Conservation (phyloP, 1,139 yeast genomes). For the Schizosaccharomyces versatilis region DNA sequence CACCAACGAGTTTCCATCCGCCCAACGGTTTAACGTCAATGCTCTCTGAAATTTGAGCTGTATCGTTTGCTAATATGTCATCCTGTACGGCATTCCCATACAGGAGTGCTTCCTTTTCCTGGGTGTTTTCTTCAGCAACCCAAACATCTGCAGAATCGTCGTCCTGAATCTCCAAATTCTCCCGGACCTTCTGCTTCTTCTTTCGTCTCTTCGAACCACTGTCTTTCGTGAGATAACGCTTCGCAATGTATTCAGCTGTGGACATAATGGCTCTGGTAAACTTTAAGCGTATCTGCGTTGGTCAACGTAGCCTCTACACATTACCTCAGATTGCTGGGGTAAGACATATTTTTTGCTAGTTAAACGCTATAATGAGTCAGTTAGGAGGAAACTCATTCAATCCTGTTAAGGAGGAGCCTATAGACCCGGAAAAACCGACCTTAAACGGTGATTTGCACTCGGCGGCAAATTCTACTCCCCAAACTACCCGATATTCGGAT, state of each 20-base stretch:
- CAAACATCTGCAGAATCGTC: constrained; percentile 14
- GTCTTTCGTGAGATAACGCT: constrained; percentile 23
- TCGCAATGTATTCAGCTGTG: constrained; percentile 31
- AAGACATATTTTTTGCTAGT: not conserved
- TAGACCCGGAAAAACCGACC: constrained; percentile 7
- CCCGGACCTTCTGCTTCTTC: constrained; percentile 14
- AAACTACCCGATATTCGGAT: not conserved
- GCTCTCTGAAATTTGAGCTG: constrained; percentile 2
- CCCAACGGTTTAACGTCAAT: constrained; percentile 12
- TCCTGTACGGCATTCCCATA: not conserved
- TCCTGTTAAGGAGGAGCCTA: constrained; percentile 19
- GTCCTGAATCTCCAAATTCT: constrained; percentile 15
- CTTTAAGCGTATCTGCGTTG: not conserved
- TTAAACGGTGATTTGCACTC: not conserved
- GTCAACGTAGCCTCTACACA: not conserved
- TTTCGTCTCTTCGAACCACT: constrained; percentile 17
- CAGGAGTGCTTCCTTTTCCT: constrained; percentile 4
- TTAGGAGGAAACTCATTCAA: constrained; percentile 11
- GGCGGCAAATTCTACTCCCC: too few species aligned
- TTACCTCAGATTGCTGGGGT: not conserved
- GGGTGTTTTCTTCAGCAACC: constrained; percentile 12
- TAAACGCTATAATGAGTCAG: not conserved
- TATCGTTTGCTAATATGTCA: constrained; percentile 2
- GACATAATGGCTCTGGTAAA: constrained; percentile 17
- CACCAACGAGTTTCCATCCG: constrained; percentile 1